Evolutionary conservation across 257 asterid species (phyloP), one percentile per base, ranked within the genome.

Genomic region (Solanum paucissectum): DNA sequence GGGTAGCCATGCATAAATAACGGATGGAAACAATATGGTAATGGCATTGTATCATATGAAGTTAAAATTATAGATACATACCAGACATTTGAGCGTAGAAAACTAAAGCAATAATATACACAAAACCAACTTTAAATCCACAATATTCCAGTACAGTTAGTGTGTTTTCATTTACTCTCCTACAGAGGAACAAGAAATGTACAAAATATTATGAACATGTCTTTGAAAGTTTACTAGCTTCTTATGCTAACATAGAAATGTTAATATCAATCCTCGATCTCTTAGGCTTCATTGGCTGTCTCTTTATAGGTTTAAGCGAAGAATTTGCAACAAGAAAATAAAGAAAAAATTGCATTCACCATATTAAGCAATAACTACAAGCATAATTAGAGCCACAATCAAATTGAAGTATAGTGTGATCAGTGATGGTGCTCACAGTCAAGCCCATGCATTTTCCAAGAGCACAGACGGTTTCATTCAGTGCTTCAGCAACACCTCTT

Each of bases 401-500:
- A 66, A 72, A 86, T 6, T 69, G 32, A 7, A 46, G 72, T 29
- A 86, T 68, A 69, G 58, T 33, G 40, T 44, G n/a, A n/a, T n/a
- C n/a, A n/a, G n/a, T n/a, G 66, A 79, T 16, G 85, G 85, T 66
- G 85, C 98, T 94, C 89, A 97, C 99, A 21, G 95, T 94, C 93
- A 95, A 90, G 83, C 99, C 99, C 9, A 86, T 58, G 90, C 99
- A 97, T 16, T 40, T 89, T 49, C 88, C 90, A 27, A 71, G 89
- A 87, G 88, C 91, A 71, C 99, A 97, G 86, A 93, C 94, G 29
- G 95, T 93, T 93, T 97, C 99, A 88, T 97, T 95, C 29, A 97
- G 90, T 88, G 98, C 94, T 95, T 97, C 99, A 1, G 38, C 98
- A 73, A 97, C 99, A 55, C 99, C 99, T 93, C 92, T 93, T 81